Percentiles rank a stretch among this genome's conserved stretches.
Conservation (phyloP, 305 asterid genomes). For the Coffea humblotiana region DNA sequence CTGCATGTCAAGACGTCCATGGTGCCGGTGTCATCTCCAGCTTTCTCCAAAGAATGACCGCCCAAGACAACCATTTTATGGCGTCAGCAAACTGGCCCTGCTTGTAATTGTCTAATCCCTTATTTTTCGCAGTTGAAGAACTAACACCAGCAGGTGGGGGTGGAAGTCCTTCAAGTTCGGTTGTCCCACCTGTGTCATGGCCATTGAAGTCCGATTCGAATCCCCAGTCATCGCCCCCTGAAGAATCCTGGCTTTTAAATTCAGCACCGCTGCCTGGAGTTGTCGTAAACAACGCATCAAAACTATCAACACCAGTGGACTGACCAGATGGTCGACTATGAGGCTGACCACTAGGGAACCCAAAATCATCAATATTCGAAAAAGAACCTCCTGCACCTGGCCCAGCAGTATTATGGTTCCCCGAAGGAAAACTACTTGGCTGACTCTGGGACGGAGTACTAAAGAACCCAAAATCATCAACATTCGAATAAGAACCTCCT, state of each 20-base stretch:
- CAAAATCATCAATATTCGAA: constrained; percentile 52
- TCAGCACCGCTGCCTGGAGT: constrained; percentile 31
- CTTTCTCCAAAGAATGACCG: constrained; percentile 69
- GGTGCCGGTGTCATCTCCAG: constrained; percentile 52
- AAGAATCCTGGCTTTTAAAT: constrained; percentile 40
- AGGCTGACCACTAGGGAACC: constrained; percentile 41
- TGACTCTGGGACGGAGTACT: constrained; percentile 43
- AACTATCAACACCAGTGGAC: constrained; percentile 45
- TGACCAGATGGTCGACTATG: constrained; percentile 50
- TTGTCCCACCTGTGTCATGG: constrained; percentile 58
- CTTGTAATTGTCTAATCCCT: constrained; percentile 83
- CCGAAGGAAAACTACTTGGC: constrained; percentile 28
- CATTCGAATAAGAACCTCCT: constrained; percentile 19
- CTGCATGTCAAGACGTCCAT: constrained; percentile 68
- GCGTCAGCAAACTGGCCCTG: constrained; percentile 96
- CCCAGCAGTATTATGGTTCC: constrained; percentile 30
- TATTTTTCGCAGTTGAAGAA: constrained; percentile 69
- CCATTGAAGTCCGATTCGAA: constrained; percentile 51
- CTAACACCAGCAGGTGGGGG: constrained; percentile 85
- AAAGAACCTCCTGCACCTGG: constrained; percentile 19
- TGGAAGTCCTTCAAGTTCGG: constrained; percentile 91
- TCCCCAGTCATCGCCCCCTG: constrained; percentile 74
- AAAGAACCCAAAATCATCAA: constrained; percentile 60
- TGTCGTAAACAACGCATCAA: constrained; percentile 61
- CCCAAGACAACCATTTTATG: constrained; percentile 96